These are phyloP conservation scores for Lithospermum erythrorhizon DNA, from an alignment of 257 asterid genomes.

Conservation along the genomic window DNA sequence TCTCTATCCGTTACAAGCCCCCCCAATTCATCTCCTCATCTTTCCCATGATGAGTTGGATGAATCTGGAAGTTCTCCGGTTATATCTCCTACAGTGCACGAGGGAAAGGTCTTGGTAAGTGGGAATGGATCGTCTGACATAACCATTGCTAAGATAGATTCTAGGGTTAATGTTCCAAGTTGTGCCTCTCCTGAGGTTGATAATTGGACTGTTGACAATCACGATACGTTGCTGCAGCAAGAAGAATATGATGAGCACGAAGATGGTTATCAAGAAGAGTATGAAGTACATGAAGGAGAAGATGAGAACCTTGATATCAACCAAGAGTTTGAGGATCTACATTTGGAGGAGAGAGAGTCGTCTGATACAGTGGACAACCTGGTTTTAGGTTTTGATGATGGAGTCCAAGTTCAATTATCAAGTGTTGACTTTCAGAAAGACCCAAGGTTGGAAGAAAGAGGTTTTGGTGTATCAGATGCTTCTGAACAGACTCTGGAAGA, in stretches of 20 bases:
- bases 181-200: conserved; percentile 66
- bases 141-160: conserved; percentile 34
- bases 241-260: conserved; percentile 94
- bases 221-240: conserved; percentile 53
- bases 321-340: conserved; percentile 49
- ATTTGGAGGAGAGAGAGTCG: conserved; percentile 43
- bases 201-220: conserved; percentile 74
- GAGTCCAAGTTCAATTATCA: conserved; percentile 81
- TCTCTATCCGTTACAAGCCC: conserved; percentile 96
- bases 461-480: conserved; percentile 33
- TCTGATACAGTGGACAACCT: conserved; percentile 52
- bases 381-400: conserved; percentile 87
- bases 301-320: conserved; percentile 49
- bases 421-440: conserved; percentile 65
- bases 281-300: conserved; percentile 70
- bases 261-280: conserved; percentile 83
- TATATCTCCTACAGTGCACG: conserved; percentile 36
- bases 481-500: conserved; percentile 29
- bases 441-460: conserved; percentile 34
- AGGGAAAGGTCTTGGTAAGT: conserved; percentile 23
- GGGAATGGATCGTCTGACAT: conserved; percentile 29
- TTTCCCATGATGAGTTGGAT: conserved; percentile 90
- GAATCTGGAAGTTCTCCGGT: conserved; percentile 65
- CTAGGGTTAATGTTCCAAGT: conserved; percentile 24
- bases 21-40: conserved; percentile 87